Base-by-base conservation (phyloP, 352 stramenopile species). In the Blastocystis sp. region DNA sequence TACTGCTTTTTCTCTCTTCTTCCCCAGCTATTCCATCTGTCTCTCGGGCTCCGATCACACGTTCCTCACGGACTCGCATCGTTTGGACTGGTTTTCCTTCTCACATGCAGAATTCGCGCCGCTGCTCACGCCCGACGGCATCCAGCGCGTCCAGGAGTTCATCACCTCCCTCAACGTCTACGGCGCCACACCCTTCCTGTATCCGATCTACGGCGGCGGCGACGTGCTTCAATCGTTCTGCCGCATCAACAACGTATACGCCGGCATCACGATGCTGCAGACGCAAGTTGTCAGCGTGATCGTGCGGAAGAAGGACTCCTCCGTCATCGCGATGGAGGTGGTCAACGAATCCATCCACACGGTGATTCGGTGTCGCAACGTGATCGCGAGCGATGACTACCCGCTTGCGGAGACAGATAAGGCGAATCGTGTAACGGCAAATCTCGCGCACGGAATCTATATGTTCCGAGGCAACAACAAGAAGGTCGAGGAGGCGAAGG, bases 1-100 rank as follows among this genome's bases (percentile, higher is more conserved):
- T 85, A 72, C 9, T 8, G 0, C 14, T n/a, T n/a, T n/a, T n/a
- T n/a, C n/a, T n/a, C n/a, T 16, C 8, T 51, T 57, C 4, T 42
- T 3, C 42, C 21, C 1, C 75, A 85, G 57, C 4, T 85, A 85
- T 85, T 85, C 69, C 14, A 81, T 81, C 56, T 81, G 69, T 81
- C 24, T 81, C 4, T 18, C 51, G 1, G 69, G 69, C 8, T 81
- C 69, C 0, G 69, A 81, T n/a, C 16, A 54, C 6, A 51, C 44
- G 3, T 3, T 63, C 18, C 49, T 81, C 4, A 27, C 40, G 4
- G n/a, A 57, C 4, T 42, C 46, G 2, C 46, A 81, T 14, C 2
- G 69, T 81, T 27, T 9, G 36, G 14, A n/a, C 24, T 29, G 36
- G 6, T 18, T 4, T 1, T 7, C 6, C 6, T 21, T 44, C 18